Evolutionary conservation across 2,329 filamentous ascomycete genomes (phyloP), one percentile per base, ranked within the genome.

Genomic region (Phaeomoniella chlamydospora): DNA sequence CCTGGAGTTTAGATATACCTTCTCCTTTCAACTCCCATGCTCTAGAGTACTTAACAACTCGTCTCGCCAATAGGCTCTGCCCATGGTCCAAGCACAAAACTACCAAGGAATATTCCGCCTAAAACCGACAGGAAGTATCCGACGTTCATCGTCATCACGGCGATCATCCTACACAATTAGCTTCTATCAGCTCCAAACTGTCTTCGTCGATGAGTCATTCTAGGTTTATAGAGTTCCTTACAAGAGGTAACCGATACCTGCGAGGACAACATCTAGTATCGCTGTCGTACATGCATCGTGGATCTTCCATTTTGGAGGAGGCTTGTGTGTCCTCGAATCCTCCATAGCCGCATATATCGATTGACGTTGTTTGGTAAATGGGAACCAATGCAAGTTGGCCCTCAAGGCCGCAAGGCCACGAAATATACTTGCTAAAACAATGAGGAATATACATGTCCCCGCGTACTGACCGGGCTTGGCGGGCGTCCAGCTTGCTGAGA

Each of bases 101-200:
- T 90, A 15, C 88, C 88, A 10, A 90, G 52, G 51, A 94, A 94
- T 2, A 80, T 71, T 11, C 79, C 79, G 4, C 64, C 78, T 10
- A 90, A 67, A 12, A 86, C 68, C 0, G 81, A 85, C 37, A 84
- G 58, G 54, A 88, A 87, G 53, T 88, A 88, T 12, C 82, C 83
- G n/a, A 88, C 71, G 48, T 88, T 88, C 63, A 83, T 74, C 1
- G 82, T 86, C 83, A 90, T 93, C 51, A 92, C 80, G 11, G 81
- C 82, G 59, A 93, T 61, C 86, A 93, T 94, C 41, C 86, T 93
- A 47, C 22, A n/a, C n/a, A n/a, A n/a, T n/a, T n/a, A n/a, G n/a
- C n/a, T n/a, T n/a, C n/a, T n/a, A n/a, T n/a, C n/a, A n/a, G n/a
- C n/a, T n/a, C n/a, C n/a, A n/a, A n/a, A n/a, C n/a, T n/a, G n/a